Evolutionary conservation across 805 yeast species (phyloP).

Genomic region (Yarrowia keelungensis): DNA sequence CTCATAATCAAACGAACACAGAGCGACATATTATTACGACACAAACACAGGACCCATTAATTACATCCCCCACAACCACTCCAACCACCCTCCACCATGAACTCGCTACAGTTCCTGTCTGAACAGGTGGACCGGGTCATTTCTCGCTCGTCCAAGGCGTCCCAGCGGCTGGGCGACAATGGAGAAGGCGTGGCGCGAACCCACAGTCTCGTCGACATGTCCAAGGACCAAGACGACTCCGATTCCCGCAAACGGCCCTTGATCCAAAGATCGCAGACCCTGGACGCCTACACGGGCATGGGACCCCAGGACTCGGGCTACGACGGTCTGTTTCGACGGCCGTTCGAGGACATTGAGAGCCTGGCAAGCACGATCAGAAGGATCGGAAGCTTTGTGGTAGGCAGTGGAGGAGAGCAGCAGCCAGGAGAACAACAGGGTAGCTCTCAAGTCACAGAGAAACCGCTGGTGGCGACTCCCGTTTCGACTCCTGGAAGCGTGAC

Average conservation of each 20-base stretch:
- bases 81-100: constrained; percentile 40
- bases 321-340: constrained; percentile 30
- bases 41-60: background rate
- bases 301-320: constrained; percentile 25
- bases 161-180: constrained; percentile 30
- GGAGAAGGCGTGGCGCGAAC: constrained; percentile 9
- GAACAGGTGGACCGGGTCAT: constrained; percentile 46
- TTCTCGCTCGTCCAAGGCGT: constrained; percentile 42
- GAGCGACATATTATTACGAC: background rate
- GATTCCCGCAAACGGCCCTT: constrained; percentile 8
- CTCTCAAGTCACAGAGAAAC: constrained; percentile 1
- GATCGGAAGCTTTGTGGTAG: constrained; percentile 23
- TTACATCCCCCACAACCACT: background rate
- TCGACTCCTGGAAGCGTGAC: constrained; percentile 18
- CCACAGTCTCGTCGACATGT: constrained; percentile 25
- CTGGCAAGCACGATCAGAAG: constrained; percentile 34
- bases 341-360: constrained; percentile 32
- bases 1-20: too few species aligned
- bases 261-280: constrained; percentile 26
- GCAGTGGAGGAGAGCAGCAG: constrained; percentile 6
- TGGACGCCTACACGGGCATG: constrained; percentile 36
- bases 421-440: background rate
- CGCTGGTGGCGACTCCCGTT: constrained; percentile 16
- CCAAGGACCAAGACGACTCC: background rate
- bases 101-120: constrained; percentile 46